Evolutionary conservation across 345 rosid species (phyloP).

Genomic region (Citrus hindsii): DNA sequence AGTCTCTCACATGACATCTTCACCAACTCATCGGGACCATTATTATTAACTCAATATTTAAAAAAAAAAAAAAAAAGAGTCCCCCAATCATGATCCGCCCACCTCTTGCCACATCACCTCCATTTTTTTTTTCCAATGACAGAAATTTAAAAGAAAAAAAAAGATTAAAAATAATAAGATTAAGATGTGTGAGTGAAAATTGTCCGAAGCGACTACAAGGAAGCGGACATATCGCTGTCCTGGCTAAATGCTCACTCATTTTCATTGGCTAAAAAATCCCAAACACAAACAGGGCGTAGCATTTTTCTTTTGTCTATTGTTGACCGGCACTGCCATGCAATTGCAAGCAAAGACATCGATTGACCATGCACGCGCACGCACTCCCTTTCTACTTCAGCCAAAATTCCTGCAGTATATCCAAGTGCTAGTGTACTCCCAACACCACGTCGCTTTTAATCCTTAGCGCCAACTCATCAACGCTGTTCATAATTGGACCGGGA

Average conservation of each 20-base stretch:
- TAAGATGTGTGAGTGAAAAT: not conserved
- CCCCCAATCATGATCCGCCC: conserved; percentile 19
- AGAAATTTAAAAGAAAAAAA: too few relatives aligned
- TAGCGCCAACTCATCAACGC: not conserved
- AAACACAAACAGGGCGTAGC: not conserved
- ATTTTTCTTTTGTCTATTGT: conserved; percentile 19
- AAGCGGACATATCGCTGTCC: conserved; percentile 25
- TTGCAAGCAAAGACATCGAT: conserved; percentile 13
- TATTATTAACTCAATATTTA: not conserved
- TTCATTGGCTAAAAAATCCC: not conserved
- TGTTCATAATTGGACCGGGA: not conserved
- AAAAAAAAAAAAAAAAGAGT: not conserved
- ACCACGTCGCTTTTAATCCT: not conserved
- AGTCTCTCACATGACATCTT: conserved; percentile 28
- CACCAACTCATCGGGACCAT: conserved; percentile 19
- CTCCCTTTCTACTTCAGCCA: conserved; percentile 21
- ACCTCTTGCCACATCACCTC: conserved; percentile 1
- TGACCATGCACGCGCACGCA: conserved; percentile 39
- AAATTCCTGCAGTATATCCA: not conserved
- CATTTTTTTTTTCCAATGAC: not conserved
- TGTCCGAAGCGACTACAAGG: conserved; percentile 16
- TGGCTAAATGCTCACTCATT: not conserved
- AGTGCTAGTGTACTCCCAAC: not conserved
- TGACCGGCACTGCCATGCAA: conserved; percentile 20
- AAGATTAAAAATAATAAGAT: too few relatives aligned